phyloP scores from a whole-genome alignment of 148 eudicot species.

The Camellia sinensis region DNA sequence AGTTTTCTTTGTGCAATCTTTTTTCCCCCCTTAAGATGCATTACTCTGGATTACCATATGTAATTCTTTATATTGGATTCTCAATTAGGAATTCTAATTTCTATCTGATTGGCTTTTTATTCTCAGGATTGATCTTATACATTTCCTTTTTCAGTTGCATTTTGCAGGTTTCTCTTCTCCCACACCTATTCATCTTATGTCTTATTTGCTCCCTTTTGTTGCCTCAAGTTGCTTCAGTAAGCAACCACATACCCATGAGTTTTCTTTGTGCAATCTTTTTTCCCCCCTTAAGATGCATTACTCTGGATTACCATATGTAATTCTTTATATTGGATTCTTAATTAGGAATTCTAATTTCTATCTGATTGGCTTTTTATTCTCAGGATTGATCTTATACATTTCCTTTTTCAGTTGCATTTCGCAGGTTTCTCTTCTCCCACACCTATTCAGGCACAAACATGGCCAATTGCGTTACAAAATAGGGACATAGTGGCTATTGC shows the following conservation, averaged over 20 bases:
- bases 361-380: not conserved
- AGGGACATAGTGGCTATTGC: conserved; percentile 98
- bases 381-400: conserved; percentile 15
- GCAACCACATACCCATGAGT: conserved; percentile 69
- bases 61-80: not conserved
- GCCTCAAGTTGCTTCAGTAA: conserved; percentile 99
- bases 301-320: not conserved
- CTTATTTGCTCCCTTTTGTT: conserved; percentile 85
- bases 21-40: conserved; percentile 14
- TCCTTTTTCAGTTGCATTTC: conserved; percentile 58
- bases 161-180: conserved; percentile 88
- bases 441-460: conserved; percentile 98
- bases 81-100: not conserved
- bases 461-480: conserved; percentile 92
- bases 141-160: conserved; percentile 54
- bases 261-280: conserved; percentile 24
- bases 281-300: conserved; percentile 10
- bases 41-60: not conserved
- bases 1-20: conserved; percentile 26
- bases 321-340: not conserved
- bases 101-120: not conserved
- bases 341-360: not conserved
- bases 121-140: conserved; percentile 12
- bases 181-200: conserved; percentile 95
- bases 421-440: conserved; percentile 94